Evolutionary conservation across 192 early-diverging fungal genomes (phyloP).

Genomic region (Coemansia sp.): DNA sequence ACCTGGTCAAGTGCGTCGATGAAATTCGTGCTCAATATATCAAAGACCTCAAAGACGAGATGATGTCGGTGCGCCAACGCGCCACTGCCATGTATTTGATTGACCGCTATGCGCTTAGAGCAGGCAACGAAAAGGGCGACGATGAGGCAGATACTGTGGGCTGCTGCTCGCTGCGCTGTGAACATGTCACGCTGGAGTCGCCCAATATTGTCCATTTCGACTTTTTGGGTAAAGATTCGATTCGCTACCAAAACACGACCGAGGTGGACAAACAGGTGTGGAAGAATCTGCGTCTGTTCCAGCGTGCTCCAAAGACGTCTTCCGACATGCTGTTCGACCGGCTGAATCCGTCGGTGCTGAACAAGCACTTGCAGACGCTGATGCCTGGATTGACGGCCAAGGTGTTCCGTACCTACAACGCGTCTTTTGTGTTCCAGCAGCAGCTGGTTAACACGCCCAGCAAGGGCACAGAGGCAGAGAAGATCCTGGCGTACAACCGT

Average conservation of each 20-base stretch:
- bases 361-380: conserved; percentile 83
- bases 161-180: conserved; percentile 93
- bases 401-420: conserved; percentile 99
- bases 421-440: conserved; percentile 89
- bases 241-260: conserved; percentile 86
- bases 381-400: conserved; percentile 96
- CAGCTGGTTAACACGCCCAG: conserved; percentile 73
- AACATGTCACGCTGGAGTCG: conserved; percentile 83
- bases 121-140: conserved; percentile 96
- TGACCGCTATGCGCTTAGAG: conserved; percentile 90
- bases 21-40: conserved; percentile 80
- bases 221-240: conserved; percentile 98
- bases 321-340: conserved; percentile 91
- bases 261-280: conserved; percentile 87
- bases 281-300: conserved; percentile 92
- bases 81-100: conserved; percentile 96
- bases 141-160: conserved; percentile 99
- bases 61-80: conserved; percentile 82
- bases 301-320: conserved; percentile 71
- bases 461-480: conserved; percentile 74
- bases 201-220: conserved; percentile 90
- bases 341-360: conserved; percentile 78
- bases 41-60: conserved; percentile 74
- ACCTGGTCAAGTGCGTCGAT: conserved; percentile 67
- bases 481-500: conserved; percentile 89